Percentiles rank a stretch among this genome's conserved stretches.
Conservation (phyloP, 2,329 filamentous ascomycete species). For the Colletotrichum cereale region DNA sequence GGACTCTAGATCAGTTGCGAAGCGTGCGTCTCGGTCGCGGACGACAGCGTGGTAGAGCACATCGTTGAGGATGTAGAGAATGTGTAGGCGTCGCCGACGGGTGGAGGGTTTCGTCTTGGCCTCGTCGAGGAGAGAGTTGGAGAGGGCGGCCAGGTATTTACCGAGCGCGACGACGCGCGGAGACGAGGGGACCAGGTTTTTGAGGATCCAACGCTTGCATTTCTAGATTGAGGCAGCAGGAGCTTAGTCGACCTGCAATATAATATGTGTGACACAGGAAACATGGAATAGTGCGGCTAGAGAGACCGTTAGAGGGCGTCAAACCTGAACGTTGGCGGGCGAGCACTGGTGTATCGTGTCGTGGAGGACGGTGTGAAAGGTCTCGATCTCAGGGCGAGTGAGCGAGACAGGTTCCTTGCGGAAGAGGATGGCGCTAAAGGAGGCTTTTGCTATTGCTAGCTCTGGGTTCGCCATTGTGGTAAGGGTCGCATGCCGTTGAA, state of each 20-base stretch:
- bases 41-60: slow-evolving; percentile 77
- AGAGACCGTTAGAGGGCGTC: slow-evolving; percentile 52
- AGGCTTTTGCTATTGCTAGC: slow-evolving; percentile 82
- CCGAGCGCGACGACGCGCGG: slow-evolving; percentile 75
- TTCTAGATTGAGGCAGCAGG: slow-evolving; percentile 67
- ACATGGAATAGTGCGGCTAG: slow-evolving; percentile 41
- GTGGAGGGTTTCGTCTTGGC: slow-evolving; percentile 60
- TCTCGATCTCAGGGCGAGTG: slow-evolving; percentile 75
- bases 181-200: slow-evolving; percentile 76
- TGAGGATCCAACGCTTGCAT: slow-evolving; percentile 88
- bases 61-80: slow-evolving; percentile 85
- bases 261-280: slow-evolving; percentile 9
- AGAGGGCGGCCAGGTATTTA: slow-evolving; percentile 80
- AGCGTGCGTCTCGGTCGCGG: slow-evolving; percentile 59
- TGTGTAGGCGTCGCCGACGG: slow-evolving; percentile 78
- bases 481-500: slow-evolving; percentile 13
- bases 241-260: slow-evolving; percentile 50
- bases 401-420: slow-evolving; percentile 80
- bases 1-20: slow-evolving; percentile 69
- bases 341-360: slow-evolving; percentile 78
- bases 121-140: slow-evolving; percentile 64
- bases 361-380: slow-evolving; percentile 76
- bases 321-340: slow-evolving; percentile 89
- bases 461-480: slow-evolving; percentile 74
- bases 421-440: slow-evolving; percentile 80